These are phyloP conservation scores for Gossypium turneri DNA, from an alignment of 345 rosid genomes.

Conservation along the genomic window DNA sequence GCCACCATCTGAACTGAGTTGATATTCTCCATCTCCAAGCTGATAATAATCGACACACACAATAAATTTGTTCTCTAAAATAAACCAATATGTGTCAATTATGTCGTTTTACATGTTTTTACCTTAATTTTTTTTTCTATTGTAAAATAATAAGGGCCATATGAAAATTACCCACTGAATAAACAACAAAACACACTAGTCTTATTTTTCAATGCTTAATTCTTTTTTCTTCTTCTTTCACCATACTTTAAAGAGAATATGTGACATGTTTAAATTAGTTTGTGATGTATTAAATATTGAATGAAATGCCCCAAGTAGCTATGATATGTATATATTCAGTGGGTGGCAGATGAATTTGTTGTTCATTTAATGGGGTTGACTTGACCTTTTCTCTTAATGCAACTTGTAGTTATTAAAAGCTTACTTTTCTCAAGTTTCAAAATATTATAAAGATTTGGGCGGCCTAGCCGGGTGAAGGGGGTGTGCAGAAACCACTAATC, in stretches of 20 bases:
- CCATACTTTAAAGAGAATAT: no score
- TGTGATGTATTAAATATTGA: background rate
- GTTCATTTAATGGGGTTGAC: background rate
- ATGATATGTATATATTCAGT: background rate
- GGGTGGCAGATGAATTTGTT: background rate
- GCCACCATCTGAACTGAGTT: background rate
- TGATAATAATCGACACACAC: background rate
- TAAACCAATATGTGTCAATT: background rate
- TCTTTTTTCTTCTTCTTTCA: no score
- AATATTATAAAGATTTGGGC: background rate
- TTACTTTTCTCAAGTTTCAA: background rate
- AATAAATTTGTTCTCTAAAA: background rate
- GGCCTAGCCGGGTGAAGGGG: background rate
- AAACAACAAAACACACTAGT: no score
- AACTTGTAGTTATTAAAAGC: background rate
- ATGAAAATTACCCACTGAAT: background rate
- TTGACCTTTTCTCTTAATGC: background rate
- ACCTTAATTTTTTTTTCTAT: background rate
- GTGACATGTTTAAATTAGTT: no score
- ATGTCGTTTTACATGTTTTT: background rate
- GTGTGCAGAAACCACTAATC: background rate
- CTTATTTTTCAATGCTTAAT: no score
- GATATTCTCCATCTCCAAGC: background rate
- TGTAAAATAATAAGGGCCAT: background rate
- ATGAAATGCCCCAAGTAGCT: background rate